phyloP scores from a whole-genome alignment of 106 monocot genomes.

The Amphibolis antarctica region DNA sequence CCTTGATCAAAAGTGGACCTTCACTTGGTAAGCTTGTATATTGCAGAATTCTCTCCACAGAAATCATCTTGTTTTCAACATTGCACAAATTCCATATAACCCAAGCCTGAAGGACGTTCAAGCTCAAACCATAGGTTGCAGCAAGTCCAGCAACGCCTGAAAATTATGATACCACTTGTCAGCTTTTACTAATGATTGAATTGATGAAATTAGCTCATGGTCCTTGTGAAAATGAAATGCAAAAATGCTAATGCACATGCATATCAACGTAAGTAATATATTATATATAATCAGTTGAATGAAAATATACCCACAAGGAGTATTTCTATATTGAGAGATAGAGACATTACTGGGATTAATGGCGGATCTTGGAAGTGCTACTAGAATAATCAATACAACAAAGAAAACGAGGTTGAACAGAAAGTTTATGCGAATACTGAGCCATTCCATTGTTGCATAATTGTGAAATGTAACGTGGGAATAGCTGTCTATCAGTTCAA shows the following conservation, averaged over 20 bases:
- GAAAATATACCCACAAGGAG: neutral
- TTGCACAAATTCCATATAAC: slow-evolving; percentile 84
- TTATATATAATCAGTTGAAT: no score
- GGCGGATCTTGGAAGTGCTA: slow-evolving; percentile 43
- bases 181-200: neutral
- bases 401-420: slow-evolving; percentile 75
- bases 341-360: slow-evolving; percentile 65
- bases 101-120: slow-evolving; percentile 70
- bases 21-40: slow-evolving; percentile 52
- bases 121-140: slow-evolving; percentile 70
- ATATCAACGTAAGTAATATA: no score
- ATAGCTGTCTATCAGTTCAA: slow-evolving; percentile 54
- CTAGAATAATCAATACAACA: slow-evolving; percentile 41
- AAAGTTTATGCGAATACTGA: slow-evolving; percentile 64
- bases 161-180: slow-evolving; percentile 1
- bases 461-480: slow-evolving; percentile 77
- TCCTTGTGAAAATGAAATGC: no score
- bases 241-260: no score
- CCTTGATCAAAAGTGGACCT: slow-evolving; percentile 41
- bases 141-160: slow-evolving; percentile 83
- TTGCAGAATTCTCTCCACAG: slow-evolving; percentile 88
- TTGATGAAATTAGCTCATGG: neutral
- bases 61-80: slow-evolving; percentile 94
- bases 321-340: neutral
- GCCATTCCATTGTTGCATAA: slow-evolving; percentile 90